These are phyloP conservation scores for Pseudogymnoascus sp. DNA, from an alignment of 2,329 filamentous ascomycete genomes.

Conservation along the genomic window DNA sequence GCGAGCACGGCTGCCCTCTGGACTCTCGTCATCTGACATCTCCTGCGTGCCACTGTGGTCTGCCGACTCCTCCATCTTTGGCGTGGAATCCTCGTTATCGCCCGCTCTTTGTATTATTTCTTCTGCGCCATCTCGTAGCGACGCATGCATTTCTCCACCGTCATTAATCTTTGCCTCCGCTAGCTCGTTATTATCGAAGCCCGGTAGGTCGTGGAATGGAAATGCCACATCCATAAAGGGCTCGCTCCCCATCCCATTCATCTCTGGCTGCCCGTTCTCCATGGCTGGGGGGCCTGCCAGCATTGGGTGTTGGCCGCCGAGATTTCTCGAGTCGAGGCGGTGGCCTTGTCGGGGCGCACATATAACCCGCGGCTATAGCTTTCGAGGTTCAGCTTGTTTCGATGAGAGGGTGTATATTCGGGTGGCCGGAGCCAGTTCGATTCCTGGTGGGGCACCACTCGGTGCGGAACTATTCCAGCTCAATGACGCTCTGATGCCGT, in stretches of 20 bases:
- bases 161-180: background rate
- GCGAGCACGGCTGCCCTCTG: conserved; percentile 24
- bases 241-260: background rate
- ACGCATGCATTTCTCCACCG: background rate
- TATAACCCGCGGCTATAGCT: background rate
- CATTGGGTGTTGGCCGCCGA: background rate
- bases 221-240: background rate
- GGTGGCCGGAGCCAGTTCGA: background rate
- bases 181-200: background rate
- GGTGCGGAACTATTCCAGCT: conserved; percentile 2
- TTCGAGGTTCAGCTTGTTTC: background rate
- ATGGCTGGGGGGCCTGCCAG: background rate
- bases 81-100: background rate
- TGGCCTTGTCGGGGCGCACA: background rate
- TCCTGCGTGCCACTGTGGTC: conserved; percentile 22
- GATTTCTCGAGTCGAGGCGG: background rate
- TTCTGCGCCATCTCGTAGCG: background rate
- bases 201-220: background rate
- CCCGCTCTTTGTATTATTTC: background rate
- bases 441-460: background rate
- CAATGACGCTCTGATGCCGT: conserved; percentile 5
- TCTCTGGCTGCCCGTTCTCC: background rate
- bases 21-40: conserved; percentile 29
- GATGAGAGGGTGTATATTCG: background rate
- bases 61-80: background rate